These are phyloP conservation scores for Alternaria sp. DNA, from an alignment of 2,329 filamentous ascomycete genomes.

Conservation along the genomic window DNA sequence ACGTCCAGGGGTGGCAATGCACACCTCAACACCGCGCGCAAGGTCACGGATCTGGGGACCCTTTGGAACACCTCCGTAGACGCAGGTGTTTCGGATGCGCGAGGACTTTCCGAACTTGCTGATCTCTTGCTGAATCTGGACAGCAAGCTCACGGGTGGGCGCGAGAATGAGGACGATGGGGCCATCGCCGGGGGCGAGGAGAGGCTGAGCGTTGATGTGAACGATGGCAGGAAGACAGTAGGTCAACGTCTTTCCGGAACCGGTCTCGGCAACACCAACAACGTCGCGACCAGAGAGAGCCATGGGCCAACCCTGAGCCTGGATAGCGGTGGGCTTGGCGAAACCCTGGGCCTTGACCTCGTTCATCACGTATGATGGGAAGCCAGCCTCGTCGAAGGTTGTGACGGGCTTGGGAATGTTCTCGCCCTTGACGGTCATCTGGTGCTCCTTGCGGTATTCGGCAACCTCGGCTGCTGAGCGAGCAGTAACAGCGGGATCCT, in stretches of 20 bases:
- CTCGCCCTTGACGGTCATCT: constrained; percentile 80
- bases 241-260: constrained; percentile 97
- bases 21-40: constrained; percentile 93
- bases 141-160: constrained; percentile 95
- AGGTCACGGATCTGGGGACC: constrained; percentile 96
- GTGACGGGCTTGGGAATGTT: constrained; percentile 93
- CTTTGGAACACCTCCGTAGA: constrained; percentile 98
- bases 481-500: constrained; percentile 77
- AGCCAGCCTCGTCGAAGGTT: constrained; percentile 96
- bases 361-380: constrained; percentile 95
- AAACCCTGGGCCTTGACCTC: constrained; percentile 99
- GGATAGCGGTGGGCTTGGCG: constrained; percentile 89
- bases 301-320: constrained; percentile 99
- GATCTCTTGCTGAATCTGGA: constrained; percentile 98
- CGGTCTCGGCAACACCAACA: constrained; percentile 98
- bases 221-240: constrained; percentile 98
- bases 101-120: constrained; percentile 99
- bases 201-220: constrained; percentile 98
- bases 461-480: constrained; percentile 82
- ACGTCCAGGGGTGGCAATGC: constrained; percentile 96
- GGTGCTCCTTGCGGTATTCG: constrained; percentile 82
- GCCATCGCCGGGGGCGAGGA: constrained; percentile 91
- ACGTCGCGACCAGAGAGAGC: constrained; percentile 97
- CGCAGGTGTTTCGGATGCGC: constrained; percentile 96
- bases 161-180: constrained; percentile 96